Conservation (phyloP, 2,329 filamentous ascomycete species). For the Exophiala sp. region DNA sequence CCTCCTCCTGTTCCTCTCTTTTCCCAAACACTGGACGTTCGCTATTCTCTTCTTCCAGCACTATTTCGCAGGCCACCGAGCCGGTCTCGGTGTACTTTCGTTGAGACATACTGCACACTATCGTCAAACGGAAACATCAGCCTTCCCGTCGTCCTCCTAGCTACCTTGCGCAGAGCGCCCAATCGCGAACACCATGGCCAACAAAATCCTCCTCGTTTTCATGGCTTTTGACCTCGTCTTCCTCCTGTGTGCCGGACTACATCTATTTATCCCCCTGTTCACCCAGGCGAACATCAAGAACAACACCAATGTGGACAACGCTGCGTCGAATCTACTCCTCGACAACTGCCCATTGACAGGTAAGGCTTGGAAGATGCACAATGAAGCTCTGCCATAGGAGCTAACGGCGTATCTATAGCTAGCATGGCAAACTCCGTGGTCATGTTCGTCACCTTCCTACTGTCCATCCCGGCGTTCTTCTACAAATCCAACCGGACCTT, state of each 20-base stretch:
- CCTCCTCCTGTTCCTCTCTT: conserved; percentile 8
- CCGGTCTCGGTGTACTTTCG: too few relatives aligned
- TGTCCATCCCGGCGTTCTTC: conserved; percentile 65
- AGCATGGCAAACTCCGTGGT: conserved; percentile 67
- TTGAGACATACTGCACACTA: too few relatives aligned
- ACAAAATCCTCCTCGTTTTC: conserved; percentile 50
- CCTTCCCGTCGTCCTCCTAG: too few relatives aligned
- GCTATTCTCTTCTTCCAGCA: conserved; percentile 8
- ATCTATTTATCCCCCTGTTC: conserved; percentile 50
- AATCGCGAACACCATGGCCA: too few relatives aligned
- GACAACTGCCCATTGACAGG: conserved; percentile 49
- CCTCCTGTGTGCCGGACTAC: conserved; percentile 45
- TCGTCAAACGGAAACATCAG: too few relatives aligned
- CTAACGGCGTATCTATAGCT: conserved; percentile 39
- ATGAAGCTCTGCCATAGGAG: neutral
- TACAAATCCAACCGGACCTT: conserved; percentile 60
- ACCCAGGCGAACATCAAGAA: conserved; percentile 41
- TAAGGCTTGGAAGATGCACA: conserved; percentile 31
- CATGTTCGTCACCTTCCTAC: conserved; percentile 63
- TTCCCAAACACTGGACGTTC: neutral
- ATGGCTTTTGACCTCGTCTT: conserved; percentile 49
- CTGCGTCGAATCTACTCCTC: conserved; percentile 49
- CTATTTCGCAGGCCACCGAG: conserved; percentile 19
- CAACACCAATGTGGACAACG: conserved; percentile 43
- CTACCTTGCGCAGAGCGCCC: neutral